A percentile compares a stretch with the other conserved stretches of the same genome.
phyloP scores from a whole-genome alignment of 345 rosid genomes.

The Melastoma malabathricum region DNA sequence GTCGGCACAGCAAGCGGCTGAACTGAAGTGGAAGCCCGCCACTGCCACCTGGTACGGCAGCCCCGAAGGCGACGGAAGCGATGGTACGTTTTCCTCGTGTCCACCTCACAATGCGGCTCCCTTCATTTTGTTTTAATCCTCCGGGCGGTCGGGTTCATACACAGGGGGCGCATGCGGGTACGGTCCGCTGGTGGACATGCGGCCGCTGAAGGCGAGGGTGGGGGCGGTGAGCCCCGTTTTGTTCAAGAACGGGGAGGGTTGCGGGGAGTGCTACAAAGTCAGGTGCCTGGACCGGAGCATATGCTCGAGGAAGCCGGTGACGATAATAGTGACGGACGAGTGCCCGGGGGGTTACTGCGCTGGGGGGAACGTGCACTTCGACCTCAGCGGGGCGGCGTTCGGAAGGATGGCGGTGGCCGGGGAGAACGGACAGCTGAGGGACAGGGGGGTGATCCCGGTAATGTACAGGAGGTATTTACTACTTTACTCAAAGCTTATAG shows the following conservation, averaged over 20 bases:
- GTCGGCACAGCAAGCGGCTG: slow-evolving; percentile 15
- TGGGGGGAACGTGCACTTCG: slow-evolving; percentile 60
- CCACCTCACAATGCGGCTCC: too few species aligned
- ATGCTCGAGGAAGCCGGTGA: slow-evolving; percentile 74
- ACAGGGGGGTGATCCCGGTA: slow-evolving; percentile 67
- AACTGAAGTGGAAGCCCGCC: slow-evolving; percentile 62
- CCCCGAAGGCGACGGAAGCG: slow-evolving; percentile 95
- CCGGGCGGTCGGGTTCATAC: not conserved
- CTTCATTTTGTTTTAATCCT: too few species aligned
- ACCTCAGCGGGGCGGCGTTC: slow-evolving; percentile 93
- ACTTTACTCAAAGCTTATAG: too few species aligned
- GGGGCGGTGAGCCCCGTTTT: slow-evolving; percentile 84
- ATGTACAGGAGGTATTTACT: slow-evolving; percentile 34
- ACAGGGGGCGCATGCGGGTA: slow-evolving; percentile 98
- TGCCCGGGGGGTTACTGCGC: slow-evolving; percentile 66
- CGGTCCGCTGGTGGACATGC: slow-evolving; percentile 77
- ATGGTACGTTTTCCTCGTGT: slow-evolving; percentile 27
- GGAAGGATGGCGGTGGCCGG: slow-evolving; percentile 82
- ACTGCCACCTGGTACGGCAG: slow-evolving; percentile 97
- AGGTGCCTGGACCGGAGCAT: slow-evolving; percentile 58
- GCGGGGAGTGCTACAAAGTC: slow-evolving; percentile 89
- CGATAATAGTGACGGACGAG: slow-evolving; percentile 85
- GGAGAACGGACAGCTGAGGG: slow-evolving; percentile 38
- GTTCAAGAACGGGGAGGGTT: slow-evolving; percentile 80
- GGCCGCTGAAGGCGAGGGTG: slow-evolving; percentile 70